These are phyloP conservation scores for Quercus glauca DNA, from an alignment of 306 rosid species.

Conservation along the genomic window DNA sequence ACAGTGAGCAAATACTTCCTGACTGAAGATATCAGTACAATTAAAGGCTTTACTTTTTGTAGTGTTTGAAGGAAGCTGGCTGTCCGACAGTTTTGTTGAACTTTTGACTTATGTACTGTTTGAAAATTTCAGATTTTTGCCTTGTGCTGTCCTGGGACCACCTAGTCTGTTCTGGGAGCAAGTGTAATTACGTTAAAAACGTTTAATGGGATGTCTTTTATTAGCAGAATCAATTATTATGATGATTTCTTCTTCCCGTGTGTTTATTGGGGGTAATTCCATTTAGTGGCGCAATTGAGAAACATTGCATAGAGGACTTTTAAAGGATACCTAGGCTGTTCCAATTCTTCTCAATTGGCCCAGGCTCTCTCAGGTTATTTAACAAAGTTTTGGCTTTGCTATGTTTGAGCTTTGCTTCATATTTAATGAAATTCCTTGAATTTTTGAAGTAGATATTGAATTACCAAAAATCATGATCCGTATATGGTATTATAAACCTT, in stretches of 20 bases:
- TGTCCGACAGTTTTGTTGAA: conserved; percentile 17
- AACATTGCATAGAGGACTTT: background rate
- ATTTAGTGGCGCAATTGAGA: background rate
- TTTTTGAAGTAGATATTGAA: too few relatives aligned
- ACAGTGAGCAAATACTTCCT: conserved; percentile 73
- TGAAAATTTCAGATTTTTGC: conserved; percentile 27
- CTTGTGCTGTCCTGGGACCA: conserved; percentile 19
- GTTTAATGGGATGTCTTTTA: background rate
- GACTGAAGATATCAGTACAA: conserved; percentile 37
- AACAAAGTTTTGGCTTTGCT: too few relatives aligned
- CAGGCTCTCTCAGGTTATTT: background rate
- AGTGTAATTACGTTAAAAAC: conserved; percentile 5
- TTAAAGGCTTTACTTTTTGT: conserved; percentile 26
- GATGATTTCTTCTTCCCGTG: background rate
- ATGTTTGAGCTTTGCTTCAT: too few relatives aligned
- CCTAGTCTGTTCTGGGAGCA: conserved; percentile 5
- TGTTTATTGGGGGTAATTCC: background rate
- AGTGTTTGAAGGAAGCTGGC: conserved; percentile 7
- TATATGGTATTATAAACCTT: too few relatives aligned
- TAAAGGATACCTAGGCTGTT: too few relatives aligned
- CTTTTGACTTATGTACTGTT: conserved; percentile 12
- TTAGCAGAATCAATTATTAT: background rate
- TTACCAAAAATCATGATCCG: too few relatives aligned
- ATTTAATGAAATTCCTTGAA: too few relatives aligned
- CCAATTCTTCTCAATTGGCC: background rate